A percentile compares a stretch with the other conserved stretches of the same genome.
These are phyloP conservation scores for Candida wancherniae DNA, from an alignment of 805 yeast species.

Conservation along the genomic window DNA sequence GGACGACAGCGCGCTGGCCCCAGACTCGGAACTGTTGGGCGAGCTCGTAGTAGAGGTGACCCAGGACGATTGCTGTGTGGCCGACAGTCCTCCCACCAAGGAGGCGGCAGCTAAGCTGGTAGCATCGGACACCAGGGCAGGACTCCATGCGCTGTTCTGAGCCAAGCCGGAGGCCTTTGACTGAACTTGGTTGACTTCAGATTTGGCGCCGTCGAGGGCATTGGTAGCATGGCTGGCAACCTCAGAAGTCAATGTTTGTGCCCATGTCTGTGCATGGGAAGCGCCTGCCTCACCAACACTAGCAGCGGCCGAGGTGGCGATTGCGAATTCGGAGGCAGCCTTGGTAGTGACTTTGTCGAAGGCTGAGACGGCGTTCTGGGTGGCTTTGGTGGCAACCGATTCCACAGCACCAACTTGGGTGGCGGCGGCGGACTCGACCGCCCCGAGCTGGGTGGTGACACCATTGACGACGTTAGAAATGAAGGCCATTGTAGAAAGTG, in stretches of 20 bases:
- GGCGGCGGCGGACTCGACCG: no score
- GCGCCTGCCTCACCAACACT: constrained; percentile 14
- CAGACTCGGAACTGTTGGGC: no score
- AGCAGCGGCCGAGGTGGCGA: constrained; percentile 13
- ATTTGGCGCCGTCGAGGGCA: constrained; percentile 3
- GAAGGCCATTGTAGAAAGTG: no score
- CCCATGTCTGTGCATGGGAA: constrained; percentile 6
- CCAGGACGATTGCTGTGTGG: no score
- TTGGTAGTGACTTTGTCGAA: constrained; percentile 4
- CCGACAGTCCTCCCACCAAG: constrained; percentile 6
- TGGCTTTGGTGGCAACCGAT: constrained; percentile 1
- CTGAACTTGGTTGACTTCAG: constrained; percentile 3
- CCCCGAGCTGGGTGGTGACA: no score
- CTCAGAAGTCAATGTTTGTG: constrained; percentile 10
- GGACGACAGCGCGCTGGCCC: no score
- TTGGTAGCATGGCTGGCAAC: constrained; percentile 4
- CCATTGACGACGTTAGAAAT: constrained; percentile 5
- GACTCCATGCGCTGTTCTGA: constrained; percentile 6
- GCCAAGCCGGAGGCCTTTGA: constrained; percentile 4
- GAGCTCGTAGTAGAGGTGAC: no score
- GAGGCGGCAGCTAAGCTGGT: constrained; percentile 5
- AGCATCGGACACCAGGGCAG: constrained; percentile 6
- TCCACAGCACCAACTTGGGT: constrained; percentile 1
- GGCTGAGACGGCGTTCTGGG: constrained; percentile 9
- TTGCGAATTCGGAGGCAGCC: constrained; percentile 9